These are phyloP conservation scores for Daldinia eschscholtzii DNA, from an alignment of 2,329 filamentous ascomycete genomes.

Conservation along the genomic window DNA sequence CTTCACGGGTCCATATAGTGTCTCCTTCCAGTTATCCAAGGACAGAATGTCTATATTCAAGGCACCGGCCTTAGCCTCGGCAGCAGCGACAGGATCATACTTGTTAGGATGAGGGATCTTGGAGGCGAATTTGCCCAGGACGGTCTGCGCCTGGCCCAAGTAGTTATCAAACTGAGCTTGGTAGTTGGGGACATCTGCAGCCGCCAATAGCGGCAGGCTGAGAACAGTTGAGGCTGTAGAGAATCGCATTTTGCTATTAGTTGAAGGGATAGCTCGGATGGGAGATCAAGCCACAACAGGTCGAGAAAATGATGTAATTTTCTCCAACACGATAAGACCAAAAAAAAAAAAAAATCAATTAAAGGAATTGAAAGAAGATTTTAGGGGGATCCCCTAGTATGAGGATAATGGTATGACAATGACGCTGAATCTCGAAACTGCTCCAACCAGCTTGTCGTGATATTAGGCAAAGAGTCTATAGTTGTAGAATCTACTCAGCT, in stretches of 20 bases:
- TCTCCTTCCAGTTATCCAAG: slow-evolving; percentile 77
- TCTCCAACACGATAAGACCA: slow-evolving; percentile 26
- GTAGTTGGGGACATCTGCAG: slow-evolving; percentile 68
- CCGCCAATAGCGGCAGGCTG: slow-evolving; percentile 68
- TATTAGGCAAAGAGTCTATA: slow-evolving; percentile 17
- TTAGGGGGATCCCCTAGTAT: neutral
- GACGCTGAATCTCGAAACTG: slow-evolving; percentile 15
- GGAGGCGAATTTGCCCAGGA: slow-evolving; percentile 64
- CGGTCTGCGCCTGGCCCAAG: slow-evolving; percentile 70
- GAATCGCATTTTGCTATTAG: slow-evolving; percentile 67
- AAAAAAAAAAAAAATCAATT: slow-evolving; percentile 24
- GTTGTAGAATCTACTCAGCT: slow-evolving; percentile 10
- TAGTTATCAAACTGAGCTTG: slow-evolving; percentile 74
- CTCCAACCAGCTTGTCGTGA: slow-evolving; percentile 28
- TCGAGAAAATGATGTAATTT: slow-evolving; percentile 47
- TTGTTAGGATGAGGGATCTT: slow-evolving; percentile 64
- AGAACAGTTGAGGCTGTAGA: slow-evolving; percentile 63
- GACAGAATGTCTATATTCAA: slow-evolving; percentile 70
- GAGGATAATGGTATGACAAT: slow-evolving; percentile 8
- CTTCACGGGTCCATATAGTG: slow-evolving; percentile 72
- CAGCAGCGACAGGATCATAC: slow-evolving; percentile 58
- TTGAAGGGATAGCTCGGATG: slow-evolving; percentile 6
- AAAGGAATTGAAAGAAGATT: slow-evolving; percentile 29
- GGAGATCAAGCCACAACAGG: slow-evolving; percentile 6
- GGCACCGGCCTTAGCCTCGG: slow-evolving; percentile 64